These are phyloP conservation scores for Dendryphion nanum DNA, from an alignment of 2,329 filamentous ascomycete genomes.

Conservation along the genomic window DNA sequence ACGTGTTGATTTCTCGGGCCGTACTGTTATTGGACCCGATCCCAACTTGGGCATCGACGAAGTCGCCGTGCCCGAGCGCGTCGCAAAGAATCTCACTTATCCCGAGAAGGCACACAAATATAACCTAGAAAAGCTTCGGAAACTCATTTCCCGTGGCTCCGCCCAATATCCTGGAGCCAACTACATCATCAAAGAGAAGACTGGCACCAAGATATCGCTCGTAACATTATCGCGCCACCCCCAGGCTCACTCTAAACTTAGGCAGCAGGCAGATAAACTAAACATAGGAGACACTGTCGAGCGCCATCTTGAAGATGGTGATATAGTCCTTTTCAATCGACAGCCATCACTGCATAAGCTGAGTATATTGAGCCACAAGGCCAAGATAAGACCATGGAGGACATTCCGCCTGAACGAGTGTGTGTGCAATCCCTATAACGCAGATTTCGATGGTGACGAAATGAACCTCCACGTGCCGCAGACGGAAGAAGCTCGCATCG, in stretches of 20 bases:
- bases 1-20: conserved; percentile 95
- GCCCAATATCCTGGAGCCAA: conserved; percentile 86
- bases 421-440: conserved; percentile 97
- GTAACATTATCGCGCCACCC: conserved; percentile 48
- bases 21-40: conserved; percentile 96
- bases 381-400: conserved; percentile 89
- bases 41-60: conserved; percentile 92
- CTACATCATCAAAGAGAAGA: conserved; percentile 67
- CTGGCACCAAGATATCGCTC: conserved; percentile 70
- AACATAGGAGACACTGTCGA: conserved; percentile 86
- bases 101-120: conserved; percentile 83
- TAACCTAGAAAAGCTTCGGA: conserved; percentile 78
- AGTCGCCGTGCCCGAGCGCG: conserved; percentile 84
- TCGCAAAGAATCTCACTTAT: conserved; percentile 96
- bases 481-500: conserved; percentile 91
- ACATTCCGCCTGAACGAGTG: conserved; percentile 98
- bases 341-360: conserved; percentile 98
- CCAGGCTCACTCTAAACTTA: conserved; percentile 57
- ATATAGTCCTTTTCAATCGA: conserved; percentile 96
- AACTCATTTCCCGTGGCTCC: conserved; percentile 72
- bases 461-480: conserved; percentile 99
- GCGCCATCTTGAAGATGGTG: conserved; percentile 89
- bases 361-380: conserved; percentile 94
- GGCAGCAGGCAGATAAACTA: conserved; percentile 70
- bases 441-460: conserved; percentile 97